These are phyloP conservation scores for Corymbia maculata DNA, from an alignment of 345 rosid genomes.

Conservation along the genomic window DNA sequence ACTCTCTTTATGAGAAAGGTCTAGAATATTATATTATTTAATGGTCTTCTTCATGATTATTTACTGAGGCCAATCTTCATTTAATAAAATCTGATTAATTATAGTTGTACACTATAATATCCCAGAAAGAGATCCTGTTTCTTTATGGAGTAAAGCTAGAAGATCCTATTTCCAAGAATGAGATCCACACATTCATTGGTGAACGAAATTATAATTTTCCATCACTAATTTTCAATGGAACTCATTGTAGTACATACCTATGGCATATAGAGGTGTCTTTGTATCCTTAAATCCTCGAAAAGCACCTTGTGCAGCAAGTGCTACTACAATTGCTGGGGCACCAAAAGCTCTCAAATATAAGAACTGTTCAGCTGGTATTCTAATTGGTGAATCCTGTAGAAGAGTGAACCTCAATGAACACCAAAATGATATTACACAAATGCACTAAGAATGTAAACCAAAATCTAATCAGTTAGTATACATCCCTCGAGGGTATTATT, in stretches of 20 bases:
- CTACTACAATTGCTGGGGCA: slow-evolving; percentile 87
- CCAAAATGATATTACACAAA: neutral
- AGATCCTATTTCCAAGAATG: neutral
- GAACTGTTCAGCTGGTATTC: slow-evolving; percentile 74
- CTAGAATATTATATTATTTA: neutral
- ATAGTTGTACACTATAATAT: neutral
- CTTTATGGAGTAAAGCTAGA: neutral
- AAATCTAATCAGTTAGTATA: neutral
- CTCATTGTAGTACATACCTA: slow-evolving; percentile 56
- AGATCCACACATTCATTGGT: neutral
- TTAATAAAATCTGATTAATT: neutral
- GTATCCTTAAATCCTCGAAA: slow-evolving; percentile 96
- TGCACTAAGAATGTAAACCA: neutral
- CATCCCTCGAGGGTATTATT: neutral
- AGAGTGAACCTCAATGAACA: neutral
- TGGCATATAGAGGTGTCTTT: slow-evolving; percentile 80
- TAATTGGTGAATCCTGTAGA: slow-evolving; percentile 81
- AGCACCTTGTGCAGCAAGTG: slow-evolving; percentile 93
- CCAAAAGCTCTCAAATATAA: slow-evolving; percentile 76
- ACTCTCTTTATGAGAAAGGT: neutral
- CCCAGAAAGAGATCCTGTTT: neutral
- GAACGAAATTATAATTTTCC: neutral
- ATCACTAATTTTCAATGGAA: neutral
- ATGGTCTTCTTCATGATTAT: neutral
- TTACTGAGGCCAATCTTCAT: neutral